Conservation (phyloP, 78 protist genomes). For the Diacronema lutheri region DNA sequence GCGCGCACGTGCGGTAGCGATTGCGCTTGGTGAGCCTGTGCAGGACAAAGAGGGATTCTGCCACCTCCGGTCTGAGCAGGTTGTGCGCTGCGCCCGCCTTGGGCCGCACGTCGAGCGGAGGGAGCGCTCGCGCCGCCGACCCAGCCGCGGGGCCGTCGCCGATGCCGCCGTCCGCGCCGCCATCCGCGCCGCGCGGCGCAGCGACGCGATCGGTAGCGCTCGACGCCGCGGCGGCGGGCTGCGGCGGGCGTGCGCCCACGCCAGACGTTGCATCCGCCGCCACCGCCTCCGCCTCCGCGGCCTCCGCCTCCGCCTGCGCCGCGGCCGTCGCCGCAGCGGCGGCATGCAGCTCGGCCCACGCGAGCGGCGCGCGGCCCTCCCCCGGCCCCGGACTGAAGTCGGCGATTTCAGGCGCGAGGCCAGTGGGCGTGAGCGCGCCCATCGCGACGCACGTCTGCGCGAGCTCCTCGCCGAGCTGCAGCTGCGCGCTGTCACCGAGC, state of each 20-base stretch:
- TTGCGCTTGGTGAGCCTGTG: constrained; percentile 52
- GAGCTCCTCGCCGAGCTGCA: constrained; percentile 30
- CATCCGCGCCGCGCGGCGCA: too few species aligned
- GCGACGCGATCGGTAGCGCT: too few species aligned
- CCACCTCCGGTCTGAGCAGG: constrained; percentile 49
- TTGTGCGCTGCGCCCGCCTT: background rate
- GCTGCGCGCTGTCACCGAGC: background rate
- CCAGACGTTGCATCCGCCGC: too few species aligned
- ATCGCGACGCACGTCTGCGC: constrained; percentile 53
- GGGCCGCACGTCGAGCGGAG: background rate
- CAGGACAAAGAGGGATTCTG: constrained; percentile 68
- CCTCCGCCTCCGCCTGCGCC: too few species aligned
- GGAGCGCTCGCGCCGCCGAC: too few species aligned
- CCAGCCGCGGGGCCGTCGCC: too few species aligned
- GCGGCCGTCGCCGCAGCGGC: too few species aligned
- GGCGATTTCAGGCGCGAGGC: constrained; percentile 63
- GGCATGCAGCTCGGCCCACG: too few species aligned
- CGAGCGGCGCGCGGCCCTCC: background rate
- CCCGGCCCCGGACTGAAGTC: background rate
- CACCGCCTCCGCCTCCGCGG: too few species aligned
- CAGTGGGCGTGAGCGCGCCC: constrained; percentile 19
- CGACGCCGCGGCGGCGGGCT: too few species aligned
- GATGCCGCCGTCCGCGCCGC: too few species aligned
- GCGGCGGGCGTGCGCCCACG: background rate
- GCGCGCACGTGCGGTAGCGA: too few species aligned